Percentiles rank a stretch among this genome's conserved stretches.
Evolutionary conservation across 208 protist genomes (phyloP).

Genomic region (Spironucleus salmonicida): DNA sequence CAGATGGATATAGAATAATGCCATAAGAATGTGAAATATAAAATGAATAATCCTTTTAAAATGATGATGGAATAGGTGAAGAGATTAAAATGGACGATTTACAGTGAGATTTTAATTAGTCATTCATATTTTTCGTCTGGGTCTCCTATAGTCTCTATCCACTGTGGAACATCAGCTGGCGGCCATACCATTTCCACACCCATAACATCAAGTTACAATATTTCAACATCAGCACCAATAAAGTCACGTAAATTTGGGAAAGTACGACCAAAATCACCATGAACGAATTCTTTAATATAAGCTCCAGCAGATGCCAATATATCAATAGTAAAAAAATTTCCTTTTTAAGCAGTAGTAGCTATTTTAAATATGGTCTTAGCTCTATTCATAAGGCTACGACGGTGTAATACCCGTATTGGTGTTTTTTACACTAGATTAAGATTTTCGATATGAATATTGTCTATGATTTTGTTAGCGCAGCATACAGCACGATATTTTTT

Average conservation of each 20-base stretch:
- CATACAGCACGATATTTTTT: conserved; percentile 13
- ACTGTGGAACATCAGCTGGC: too few species aligned
- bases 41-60: too few species aligned
- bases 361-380: conserved; percentile 62
- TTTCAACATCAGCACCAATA: conserved; percentile 56
- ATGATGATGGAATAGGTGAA: too few species aligned
- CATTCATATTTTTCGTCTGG: too few species aligned
- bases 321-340: conserved; percentile 54
- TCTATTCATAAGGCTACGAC: conserved; percentile 61
- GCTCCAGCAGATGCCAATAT: conserved; percentile 74
- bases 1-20: too few species aligned
- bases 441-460: background rate
- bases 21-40: too few species aligned
- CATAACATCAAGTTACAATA: conserved; percentile 82
- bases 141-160: too few species aligned
- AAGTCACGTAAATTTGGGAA: conserved; percentile 59
- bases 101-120: too few species aligned
- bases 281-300: conserved; percentile 93
- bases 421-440: conserved; percentile 50
- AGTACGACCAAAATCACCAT: conserved; percentile 79
- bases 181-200: conserved; percentile 51
- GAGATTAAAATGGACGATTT: too few species aligned
- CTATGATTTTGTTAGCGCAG: background rate
- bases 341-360: background rate
- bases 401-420: conserved; percentile 74